These are phyloP conservation scores for Nitzschia palea DNA, from an alignment of 108 stramenopile genomes.

Conservation along the genomic window DNA sequence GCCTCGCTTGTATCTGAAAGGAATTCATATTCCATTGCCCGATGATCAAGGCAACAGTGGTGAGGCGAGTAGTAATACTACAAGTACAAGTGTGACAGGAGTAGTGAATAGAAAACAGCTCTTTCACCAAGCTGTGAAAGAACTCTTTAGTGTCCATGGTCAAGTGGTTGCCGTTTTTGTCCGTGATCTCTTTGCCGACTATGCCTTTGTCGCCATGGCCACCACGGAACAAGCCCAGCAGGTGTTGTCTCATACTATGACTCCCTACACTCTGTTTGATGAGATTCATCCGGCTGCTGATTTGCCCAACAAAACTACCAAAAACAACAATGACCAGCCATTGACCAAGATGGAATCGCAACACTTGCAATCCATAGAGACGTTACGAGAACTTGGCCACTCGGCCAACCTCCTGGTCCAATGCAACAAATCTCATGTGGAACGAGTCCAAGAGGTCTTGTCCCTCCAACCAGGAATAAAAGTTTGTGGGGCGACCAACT, in stretches of 20 bases:
- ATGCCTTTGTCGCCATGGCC: constrained; percentile 28
- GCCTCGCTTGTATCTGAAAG: too few relatives aligned
- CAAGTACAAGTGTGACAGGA: too few relatives aligned
- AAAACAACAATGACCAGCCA: background rate
- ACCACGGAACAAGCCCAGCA: constrained; percentile 14
- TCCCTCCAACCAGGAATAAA: background rate
- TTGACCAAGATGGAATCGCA: background rate
- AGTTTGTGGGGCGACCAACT: background rate
- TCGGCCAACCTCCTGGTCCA: constrained; percentile 44
- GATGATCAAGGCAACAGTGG: too few relatives aligned
- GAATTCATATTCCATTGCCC: too few relatives aligned
- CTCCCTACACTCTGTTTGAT: background rate
- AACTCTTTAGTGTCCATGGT: too few relatives aligned
- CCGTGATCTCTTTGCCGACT: too few relatives aligned
- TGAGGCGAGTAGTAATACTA: too few relatives aligned
- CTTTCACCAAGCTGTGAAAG: too few relatives aligned
- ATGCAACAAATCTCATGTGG: constrained; percentile 44
- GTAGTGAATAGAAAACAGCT: too few relatives aligned
- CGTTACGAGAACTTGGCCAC: background rate
- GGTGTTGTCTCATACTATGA: background rate
- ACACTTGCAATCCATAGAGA: background rate
- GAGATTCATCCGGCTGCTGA: background rate
- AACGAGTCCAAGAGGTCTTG: too few relatives aligned
- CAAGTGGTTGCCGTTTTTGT: too few relatives aligned
- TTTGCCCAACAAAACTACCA: background rate